Conservation (phyloP, 2,329 filamentous ascomycete species). For the Furcasterigmium furcatum region DNA sequence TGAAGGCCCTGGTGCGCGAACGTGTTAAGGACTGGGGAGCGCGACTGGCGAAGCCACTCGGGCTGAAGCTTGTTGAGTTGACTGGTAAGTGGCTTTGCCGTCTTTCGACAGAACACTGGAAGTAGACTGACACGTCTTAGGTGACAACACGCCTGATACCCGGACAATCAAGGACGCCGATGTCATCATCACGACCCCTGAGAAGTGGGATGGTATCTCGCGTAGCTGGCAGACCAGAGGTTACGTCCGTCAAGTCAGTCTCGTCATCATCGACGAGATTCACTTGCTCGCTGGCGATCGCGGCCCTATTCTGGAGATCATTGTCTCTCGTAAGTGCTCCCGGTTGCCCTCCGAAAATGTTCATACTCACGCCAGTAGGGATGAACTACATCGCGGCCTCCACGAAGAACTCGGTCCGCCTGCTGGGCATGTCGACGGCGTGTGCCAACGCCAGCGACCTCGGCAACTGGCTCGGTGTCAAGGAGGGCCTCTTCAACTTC, state of each 20-base stretch:
- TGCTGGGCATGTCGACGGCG: constrained; percentile 98
- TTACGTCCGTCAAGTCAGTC: constrained; percentile 89
- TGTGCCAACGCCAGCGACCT: constrained; percentile 94
- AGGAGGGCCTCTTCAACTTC: constrained; percentile 95
- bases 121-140: constrained; percentile 10
- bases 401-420: constrained; percentile 80
- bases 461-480: constrained; percentile 95
- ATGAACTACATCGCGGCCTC: constrained; percentile 99
- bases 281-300: constrained; percentile 95
- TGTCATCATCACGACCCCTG: constrained; percentile 98
- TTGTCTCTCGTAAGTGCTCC: constrained; percentile 61
- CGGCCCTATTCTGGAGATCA: constrained; percentile 97
- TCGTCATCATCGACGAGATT: constrained; percentile 98
- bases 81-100: constrained; percentile 51
- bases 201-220: constrained; percentile 99
- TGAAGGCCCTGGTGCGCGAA: constrained; percentile 97
- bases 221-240: constrained; percentile 98
- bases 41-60: constrained; percentile 77
- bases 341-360: constrained; percentile 61
- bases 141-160: constrained; percentile 96
- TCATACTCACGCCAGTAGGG: constrained; percentile 41
- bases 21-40: constrained; percentile 92
- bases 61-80: constrained; percentile 87
- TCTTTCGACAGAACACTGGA: neutral
- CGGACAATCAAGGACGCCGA: constrained; percentile 93